Percentiles rank a stretch among this genome's conserved stretches.
phyloP scores from a whole-genome alignment of 208 protist species.

The Trypanosoma theileri region DNA sequence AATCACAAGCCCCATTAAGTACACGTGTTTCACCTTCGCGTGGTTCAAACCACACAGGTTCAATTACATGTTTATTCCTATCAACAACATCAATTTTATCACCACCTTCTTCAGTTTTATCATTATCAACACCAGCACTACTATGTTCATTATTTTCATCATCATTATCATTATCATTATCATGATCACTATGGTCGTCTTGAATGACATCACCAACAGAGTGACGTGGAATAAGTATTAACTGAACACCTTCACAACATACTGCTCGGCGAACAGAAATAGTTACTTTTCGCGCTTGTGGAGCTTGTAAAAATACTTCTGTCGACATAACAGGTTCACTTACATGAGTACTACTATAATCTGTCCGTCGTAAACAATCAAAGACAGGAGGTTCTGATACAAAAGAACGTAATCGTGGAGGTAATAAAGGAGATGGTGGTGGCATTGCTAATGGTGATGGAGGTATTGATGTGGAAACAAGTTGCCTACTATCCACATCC shows the following conservation, averaged over 20 bases:
- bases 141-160: conserved; percentile 17
- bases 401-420: background rate
- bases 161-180: conserved; percentile 7
- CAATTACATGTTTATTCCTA: conserved; percentile 6
- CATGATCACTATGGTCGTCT: conserved; percentile 8
- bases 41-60: conserved; percentile 31
- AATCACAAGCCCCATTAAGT: conserved; percentile 19
- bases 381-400: background rate
- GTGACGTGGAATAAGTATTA: conserved; percentile 21
- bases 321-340: conserved; percentile 16
- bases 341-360: background rate
- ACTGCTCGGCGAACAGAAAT: conserved; percentile 15
- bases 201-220: background rate
- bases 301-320: conserved; percentile 26
- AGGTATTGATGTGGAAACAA: background rate
- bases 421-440: background rate
- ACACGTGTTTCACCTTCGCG: conserved; percentile 29
- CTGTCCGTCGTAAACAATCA: background rate
- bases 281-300: conserved; percentile 20
- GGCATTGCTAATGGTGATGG: background rate
- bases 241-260: conserved; percentile 22
- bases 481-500: background rate
- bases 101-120: conserved; percentile 13
- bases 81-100: conserved; percentile 22
- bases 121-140: conserved; percentile 14